phyloP scores from a whole-genome alignment of 192 early-diverging fungal genomes.

The Dimargaris cristalligena region DNA sequence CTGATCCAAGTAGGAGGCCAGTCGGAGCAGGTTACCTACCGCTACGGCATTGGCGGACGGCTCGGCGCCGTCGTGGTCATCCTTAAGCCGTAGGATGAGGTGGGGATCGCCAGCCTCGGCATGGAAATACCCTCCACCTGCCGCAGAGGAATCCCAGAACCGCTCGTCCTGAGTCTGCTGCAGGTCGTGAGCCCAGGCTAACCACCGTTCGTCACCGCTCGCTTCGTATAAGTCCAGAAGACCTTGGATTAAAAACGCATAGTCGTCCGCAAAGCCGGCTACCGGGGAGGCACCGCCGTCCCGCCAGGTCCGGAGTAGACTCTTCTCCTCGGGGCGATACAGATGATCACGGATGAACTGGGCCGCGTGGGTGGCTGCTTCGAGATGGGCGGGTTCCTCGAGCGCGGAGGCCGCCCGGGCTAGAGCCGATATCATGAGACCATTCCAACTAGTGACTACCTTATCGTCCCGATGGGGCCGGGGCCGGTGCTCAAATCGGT shows the following conservation, averaged over 20 bases:
- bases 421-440: conserved; percentile 37
- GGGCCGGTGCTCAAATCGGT: conserved; percentile 25
- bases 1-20: conserved; percentile 6
- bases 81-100: conserved; percentile 15
- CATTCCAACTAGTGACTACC: conserved; percentile 45
- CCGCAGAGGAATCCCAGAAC: conserved; percentile 36
- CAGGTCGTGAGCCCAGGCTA: conserved; percentile 42
- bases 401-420: conserved; percentile 22
- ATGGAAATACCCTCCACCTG: conserved; percentile 32
- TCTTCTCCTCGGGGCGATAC: conserved; percentile 21
- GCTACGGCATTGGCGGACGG: conserved; percentile 37
- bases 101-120: conserved; percentile 9
- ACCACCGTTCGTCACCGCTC: conserved; percentile 25
- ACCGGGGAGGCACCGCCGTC: conserved; percentile 27
- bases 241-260: conserved; percentile 34
- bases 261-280: conserved; percentile 40
- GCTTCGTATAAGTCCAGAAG: conserved; percentile 41
- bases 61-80: conserved; percentile 44
- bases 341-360: conserved; percentile 27
- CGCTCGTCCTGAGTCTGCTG: conserved; percentile 34
- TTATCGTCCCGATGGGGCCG: conserved; percentile 43
- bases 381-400: conserved; percentile 15
- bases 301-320: conserved; percentile 26
- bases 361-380: conserved; percentile 28
- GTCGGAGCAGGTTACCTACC: conserved; percentile 31